These are phyloP conservation scores for Rhizodiscina lignyota DNA, from an alignment of 495 filamentous ascomycete species.

Conservation along the genomic window DNA sequence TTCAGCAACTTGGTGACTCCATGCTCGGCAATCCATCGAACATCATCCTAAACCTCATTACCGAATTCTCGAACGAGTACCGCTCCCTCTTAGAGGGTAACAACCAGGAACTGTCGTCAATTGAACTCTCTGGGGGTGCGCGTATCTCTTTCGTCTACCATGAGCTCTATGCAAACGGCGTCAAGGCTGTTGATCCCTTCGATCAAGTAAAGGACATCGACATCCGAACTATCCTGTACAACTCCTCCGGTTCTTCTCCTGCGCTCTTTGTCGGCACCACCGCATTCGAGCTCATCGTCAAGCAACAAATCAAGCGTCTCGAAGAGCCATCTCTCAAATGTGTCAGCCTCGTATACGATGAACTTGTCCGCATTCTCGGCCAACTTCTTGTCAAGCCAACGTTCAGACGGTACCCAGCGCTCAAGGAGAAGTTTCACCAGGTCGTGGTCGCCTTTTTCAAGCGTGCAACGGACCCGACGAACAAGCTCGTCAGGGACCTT, in stretches of 20 bases:
- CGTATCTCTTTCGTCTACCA: conserved; percentile 99
- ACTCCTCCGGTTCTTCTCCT: conserved; percentile 94
- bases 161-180: conserved; percentile 92
- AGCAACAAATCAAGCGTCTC: conserved; percentile 91
- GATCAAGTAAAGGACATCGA: conserved; percentile 95
- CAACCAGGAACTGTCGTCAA: conserved; percentile 85
- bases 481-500: conserved; percentile 87
- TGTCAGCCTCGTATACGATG: conserved; percentile 92
- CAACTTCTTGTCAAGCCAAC: conserved; percentile 78
- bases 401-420: conserved; percentile 76
- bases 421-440: conserved; percentile 93
- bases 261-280: conserved; percentile 96
- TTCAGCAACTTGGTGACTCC: conserved; percentile 73
- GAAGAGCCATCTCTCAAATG: conserved; percentile 97
- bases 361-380: conserved; percentile 86
- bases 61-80: conserved; percentile 96
- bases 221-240: conserved; percentile 87
- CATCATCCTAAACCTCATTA: conserved; percentile 95
- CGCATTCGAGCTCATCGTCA: conserved; percentile 95
- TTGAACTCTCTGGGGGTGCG: conserved; percentile 89
- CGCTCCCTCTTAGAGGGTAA: conserved; percentile 91
- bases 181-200: conserved; percentile 97
- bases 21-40: conserved; percentile 93
- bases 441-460: conserved; percentile 97
- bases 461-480: conserved; percentile 91